Evolutionary conservation across 1,284 basidiomycete species (phyloP), one percentile per base, ranked within the genome.

Genomic region (Cryptococcus sp.): DNA sequence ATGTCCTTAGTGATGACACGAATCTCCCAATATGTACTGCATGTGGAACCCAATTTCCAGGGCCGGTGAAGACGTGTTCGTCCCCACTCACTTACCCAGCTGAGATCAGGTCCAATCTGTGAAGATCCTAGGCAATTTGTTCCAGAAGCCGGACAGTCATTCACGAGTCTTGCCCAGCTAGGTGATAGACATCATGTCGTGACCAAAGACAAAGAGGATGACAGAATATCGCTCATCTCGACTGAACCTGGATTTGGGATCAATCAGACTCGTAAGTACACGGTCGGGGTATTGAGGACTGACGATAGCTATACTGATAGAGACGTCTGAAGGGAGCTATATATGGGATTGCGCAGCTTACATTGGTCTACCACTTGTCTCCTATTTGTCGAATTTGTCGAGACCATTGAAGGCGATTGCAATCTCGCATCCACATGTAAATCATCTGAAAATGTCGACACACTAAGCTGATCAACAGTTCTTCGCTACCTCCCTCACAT

Each of bases 401-500:
- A 50, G 34, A 9, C 68, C 70, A 4, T 59, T 75, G 19, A 68
- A 64, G 47, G 74, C 59, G 7, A 74, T 75, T 18, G 66, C 66
- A 9, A 72, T 75, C 25, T 70, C 67, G 5, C 74, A 75, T 55
- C 74, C 74, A 10, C 74, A 75, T 46, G 74, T 73, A 45, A 36
- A 65, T 46, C 5, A 21, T 45, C 25, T 16, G 2, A n/a, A 37
- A 13, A 16, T 37, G 7, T 45, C 19, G 19, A 14, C 14, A 7
- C 10, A 19, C 25, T 32, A 10, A 37, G 36, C 32, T 39, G 24
- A 49, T 23, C 23, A 16, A 9, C 50, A 75, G 74, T 75, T 75
- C 64, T 75, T 69, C 60, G 43, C 69, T 1, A 70, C 72, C 0
- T 70, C 69, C 18, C 50, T 74, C 5, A 72, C 69, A 0, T 75